Conservation (phyloP, 179 eudicot genomes). For the Spinacia oleracea region DNA sequence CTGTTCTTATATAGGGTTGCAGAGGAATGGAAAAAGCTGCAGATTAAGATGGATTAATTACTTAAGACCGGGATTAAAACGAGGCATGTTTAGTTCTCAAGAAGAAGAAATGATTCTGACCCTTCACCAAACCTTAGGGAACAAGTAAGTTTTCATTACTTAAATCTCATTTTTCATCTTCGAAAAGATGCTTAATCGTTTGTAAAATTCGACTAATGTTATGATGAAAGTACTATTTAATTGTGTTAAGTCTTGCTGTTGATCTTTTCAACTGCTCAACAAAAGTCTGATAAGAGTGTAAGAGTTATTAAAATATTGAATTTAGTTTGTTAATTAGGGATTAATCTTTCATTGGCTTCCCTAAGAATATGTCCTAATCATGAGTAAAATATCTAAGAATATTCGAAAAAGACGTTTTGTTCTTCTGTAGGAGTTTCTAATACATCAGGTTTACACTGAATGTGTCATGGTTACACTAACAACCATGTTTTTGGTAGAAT, state of each 20-base stretch:
- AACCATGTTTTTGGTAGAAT: slow-evolving; percentile 1
- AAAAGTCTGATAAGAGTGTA: not conserved
- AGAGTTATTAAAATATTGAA: slow-evolving; percentile 5
- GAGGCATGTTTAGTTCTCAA: slow-evolving; percentile 56
- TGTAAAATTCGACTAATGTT: not conserved
- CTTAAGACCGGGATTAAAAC: slow-evolving; percentile 79
- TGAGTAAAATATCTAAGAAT: slow-evolving; percentile 4
- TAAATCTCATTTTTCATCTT: slow-evolving; percentile 17
- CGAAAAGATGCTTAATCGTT: slow-evolving; percentile 12
- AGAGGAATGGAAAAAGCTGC: slow-evolving; percentile 92
- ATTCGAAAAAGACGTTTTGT: slow-evolving; percentile 18
- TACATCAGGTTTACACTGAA: not conserved
- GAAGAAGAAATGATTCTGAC: slow-evolving; percentile 67
- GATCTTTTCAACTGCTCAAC: slow-evolving; percentile 11
- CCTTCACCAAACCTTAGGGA: slow-evolving; percentile 75
- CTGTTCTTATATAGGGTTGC: slow-evolving; percentile 43
- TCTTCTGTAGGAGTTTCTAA: slow-evolving; percentile 11
- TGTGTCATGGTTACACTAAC: not conserved
- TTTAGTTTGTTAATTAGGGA: slow-evolving; percentile 17
- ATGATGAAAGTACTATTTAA: slow-evolving; percentile 3
- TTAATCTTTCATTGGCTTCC: slow-evolving; percentile 9
- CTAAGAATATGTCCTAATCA: slow-evolving; percentile 7
- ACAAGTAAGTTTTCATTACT: slow-evolving; percentile 73
- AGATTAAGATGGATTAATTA: slow-evolving; percentile 92
- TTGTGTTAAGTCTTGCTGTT: slow-evolving; percentile 14